Base-by-base conservation (phyloP, 352 stramenopile species). In the Detonula confervacea region DNA sequence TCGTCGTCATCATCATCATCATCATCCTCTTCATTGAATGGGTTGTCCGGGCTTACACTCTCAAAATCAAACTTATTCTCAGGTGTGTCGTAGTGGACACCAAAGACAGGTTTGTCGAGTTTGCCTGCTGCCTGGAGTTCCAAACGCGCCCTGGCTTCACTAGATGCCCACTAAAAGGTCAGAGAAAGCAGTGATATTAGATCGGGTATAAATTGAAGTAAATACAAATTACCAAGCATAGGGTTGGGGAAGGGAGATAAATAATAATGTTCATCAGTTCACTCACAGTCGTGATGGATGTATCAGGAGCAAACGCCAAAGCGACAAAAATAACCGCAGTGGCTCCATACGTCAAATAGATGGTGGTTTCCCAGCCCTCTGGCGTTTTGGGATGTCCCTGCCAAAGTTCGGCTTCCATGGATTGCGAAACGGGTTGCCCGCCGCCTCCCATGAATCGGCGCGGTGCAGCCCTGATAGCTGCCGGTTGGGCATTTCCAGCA, bases 341-440 rank as follows among this genome's bases (percentile, higher is more conserved):
- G 12, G 54, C 56, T 27, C 62, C 65, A 65, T 91, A 91, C 14
- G 83, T 91, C 46, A 87, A 52, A 79, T 92, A 91, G 16, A 91
- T 86, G 22, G 74, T 83, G 8, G 79, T 80, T 81, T 94, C 89
- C 87, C 87, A 94, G n/a, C 89, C 89, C 76, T 94, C 87, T 18
- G 76, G 65, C 24, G 81, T 44, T 12, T 87, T 85, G 9, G 69
- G 69, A 56, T 91, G 81, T 39, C 89, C 89, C 22, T 83, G 35
- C 63, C 77, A 94, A 52, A 94, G 64, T 57, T 86, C 63, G 16
- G 87, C 89, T 46, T 94, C 82, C 73, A 89, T 90, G 0, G 84
- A 92, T 72, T 87, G 85, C 1, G 89, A 89, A 35, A 91, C 78
- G 12, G 88, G 88, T 70, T 90, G 84, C 25, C 67, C 66, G 0